These are phyloP conservation scores for Ampelocalamus luodianensis DNA, from an alignment of 176 grass and related monocot genomes.

Conservation along the genomic window DNA sequence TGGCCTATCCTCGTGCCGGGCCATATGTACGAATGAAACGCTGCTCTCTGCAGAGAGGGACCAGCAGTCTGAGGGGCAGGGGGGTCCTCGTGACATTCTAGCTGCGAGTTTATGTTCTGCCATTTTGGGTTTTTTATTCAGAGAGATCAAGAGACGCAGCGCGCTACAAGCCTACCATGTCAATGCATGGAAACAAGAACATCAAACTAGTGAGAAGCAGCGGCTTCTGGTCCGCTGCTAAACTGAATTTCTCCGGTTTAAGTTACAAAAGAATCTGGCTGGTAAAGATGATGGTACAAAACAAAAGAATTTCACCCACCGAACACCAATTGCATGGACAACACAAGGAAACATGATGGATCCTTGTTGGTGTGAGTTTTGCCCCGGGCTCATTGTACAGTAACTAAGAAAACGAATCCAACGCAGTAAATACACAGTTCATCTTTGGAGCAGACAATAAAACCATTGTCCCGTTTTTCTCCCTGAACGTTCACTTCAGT, in stretches of 20 bases:
- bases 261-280: conserved; percentile 45
- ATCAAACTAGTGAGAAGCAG: neutral
- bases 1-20: neutral
- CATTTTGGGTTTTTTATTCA: neutral
- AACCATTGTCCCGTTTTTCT: conserved; percentile 29
- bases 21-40: neutral
- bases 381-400: neutral
- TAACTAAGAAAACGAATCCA: neutral
- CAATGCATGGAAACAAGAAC: neutral
- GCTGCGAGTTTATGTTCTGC: neutral
- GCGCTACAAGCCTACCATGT: neutral
- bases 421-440: conserved; percentile 23
- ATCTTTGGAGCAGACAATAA: conserved; percentile 47
- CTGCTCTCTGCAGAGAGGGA: conserved; percentile 18
- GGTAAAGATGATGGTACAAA: neutral
- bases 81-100: conserved; percentile 15
- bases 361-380: conserved; percentile 4
- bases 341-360: conserved; percentile 21
- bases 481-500: neutral
- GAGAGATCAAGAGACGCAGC: neutral
- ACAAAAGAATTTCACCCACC: neutral
- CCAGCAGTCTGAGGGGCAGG: conserved; percentile 26
- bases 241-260: conserved; percentile 21
- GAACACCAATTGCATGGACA: conserved; percentile 2
- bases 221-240: neutral